These are phyloP conservation scores for Talaromyces ruber DNA, from an alignment of 495 filamentous ascomycete species.

Conservation along the genomic window DNA sequence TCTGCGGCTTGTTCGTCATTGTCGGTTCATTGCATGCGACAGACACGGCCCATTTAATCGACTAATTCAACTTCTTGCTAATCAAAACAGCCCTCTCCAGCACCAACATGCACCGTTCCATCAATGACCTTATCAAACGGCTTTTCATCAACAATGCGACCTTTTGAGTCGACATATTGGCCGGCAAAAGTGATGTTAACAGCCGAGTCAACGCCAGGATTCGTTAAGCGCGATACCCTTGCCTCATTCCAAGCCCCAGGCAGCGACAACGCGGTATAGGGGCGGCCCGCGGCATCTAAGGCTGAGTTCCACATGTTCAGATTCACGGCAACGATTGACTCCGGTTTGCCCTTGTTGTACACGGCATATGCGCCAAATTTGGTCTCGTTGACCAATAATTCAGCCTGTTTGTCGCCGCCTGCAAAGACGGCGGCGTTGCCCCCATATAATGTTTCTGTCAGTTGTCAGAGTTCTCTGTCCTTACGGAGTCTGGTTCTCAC, in stretches of 20 bases:
- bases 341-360: background rate
- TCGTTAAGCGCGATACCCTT: background rate
- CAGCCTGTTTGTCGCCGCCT: background rate
- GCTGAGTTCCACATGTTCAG: background rate
- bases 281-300: background rate
- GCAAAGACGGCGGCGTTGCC: background rate
- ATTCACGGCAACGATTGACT: background rate
- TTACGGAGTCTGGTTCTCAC: background rate
- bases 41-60: background rate
- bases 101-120: background rate
- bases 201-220: background rate
- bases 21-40: background rate
- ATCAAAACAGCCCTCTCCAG: background rate
- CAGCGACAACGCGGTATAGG: background rate
- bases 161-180: background rate
- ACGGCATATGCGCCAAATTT: background rate
- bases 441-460: background rate
- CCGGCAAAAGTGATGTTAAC: background rate
- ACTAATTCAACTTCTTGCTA: background rate
- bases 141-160: background rate
- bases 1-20: background rate
- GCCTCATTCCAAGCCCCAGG: background rate
- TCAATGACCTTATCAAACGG: background rate
- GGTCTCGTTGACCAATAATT: background rate
- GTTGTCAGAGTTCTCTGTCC: too few relatives aligned